These are phyloP conservation scores for Salvia rosmarinus DNA, from an alignment of 257 asterid species.

Conservation along the genomic window DNA sequence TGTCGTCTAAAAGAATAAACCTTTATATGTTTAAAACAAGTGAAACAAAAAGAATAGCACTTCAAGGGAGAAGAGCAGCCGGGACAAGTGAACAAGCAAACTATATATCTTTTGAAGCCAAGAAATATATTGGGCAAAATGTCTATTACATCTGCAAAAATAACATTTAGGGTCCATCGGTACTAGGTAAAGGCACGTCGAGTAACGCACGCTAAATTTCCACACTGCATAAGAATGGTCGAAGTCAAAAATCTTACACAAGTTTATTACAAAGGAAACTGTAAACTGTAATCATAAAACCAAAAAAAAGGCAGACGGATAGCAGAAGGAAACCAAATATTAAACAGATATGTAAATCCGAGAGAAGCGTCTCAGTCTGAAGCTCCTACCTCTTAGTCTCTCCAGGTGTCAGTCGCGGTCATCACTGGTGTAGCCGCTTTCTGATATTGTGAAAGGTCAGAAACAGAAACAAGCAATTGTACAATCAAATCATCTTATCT, in stretches of 20 bases:
- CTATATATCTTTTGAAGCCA: background rate
- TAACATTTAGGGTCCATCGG: conserved; percentile 19
- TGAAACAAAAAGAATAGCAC: too few relatives aligned
- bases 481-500: conserved; percentile 52
- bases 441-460: conserved; percentile 7
- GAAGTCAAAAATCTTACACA: conserved; percentile 20
- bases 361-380: conserved; percentile 17
- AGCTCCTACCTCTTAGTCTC: conserved; percentile 40
- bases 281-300: conserved; percentile 16
- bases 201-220: conserved; percentile 32
- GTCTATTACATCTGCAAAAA: conserved; percentile 44
- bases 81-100: background rate
- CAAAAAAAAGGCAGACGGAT: background rate
- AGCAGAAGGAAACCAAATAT: conserved; percentile 33
- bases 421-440: background rate
- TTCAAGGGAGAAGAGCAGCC: too few relatives aligned
- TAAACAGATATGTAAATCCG: conserved; percentile 31
- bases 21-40: too few relatives aligned
- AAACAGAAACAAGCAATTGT: conserved; percentile 23
- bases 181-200: conserved; percentile 28
- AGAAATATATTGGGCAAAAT: conserved; percentile 19
- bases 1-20: too few relatives aligned
- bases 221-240: conserved; percentile 33
- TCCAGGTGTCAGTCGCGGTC: background rate
- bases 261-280: conserved; percentile 36